Conservation (phyloP, 2,329 filamentous ascomycete genomes). For the Madurella fahalii region DNA sequence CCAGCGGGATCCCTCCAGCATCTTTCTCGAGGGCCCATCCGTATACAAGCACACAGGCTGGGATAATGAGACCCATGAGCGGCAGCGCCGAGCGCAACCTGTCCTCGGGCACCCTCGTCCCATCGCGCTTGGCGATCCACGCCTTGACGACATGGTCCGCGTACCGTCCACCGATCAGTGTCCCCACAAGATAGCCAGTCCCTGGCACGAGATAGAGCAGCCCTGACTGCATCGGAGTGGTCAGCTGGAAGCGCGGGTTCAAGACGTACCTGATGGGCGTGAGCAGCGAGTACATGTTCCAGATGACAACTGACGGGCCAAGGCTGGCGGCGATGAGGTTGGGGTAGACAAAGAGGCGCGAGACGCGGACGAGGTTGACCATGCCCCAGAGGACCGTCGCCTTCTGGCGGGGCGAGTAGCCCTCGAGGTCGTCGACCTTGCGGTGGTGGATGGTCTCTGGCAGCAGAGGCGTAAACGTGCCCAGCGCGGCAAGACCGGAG, state of each 20-base stretch:
- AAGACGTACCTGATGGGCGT: constrained; percentile 67
- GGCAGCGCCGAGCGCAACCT: constrained; percentile 57
- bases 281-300: constrained; percentile 67
- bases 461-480: constrained; percentile 53
- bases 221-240: constrained; percentile 58
- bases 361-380: constrained; percentile 56
- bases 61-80: constrained; percentile 58
- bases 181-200: constrained; percentile 61
- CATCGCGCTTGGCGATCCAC: constrained; percentile 52
- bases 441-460: constrained; percentile 64
- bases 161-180: constrained; percentile 65
- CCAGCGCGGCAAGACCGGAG: constrained; percentile 50
- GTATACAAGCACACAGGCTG: constrained; percentile 64
- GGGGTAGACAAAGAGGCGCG: constrained; percentile 58
- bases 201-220: constrained; percentile 70
- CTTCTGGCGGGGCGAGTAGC: constrained; percentile 42
- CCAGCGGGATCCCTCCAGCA: constrained; percentile 45
- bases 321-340: constrained; percentile 58
- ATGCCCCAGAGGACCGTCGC: constrained; percentile 51
- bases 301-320: constrained; percentile 58
- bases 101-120: constrained; percentile 64
- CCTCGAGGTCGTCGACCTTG: constrained; percentile 51
- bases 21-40: constrained; percentile 49
- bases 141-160: constrained; percentile 61
- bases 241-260: constrained; percentile 65